Percentiles rank a stretch among this genome's conserved stretches.
Evolutionary conservation across 1,139 yeast species (phyloP).

Genomic region (Scheffersomyces parashehatae): DNA sequence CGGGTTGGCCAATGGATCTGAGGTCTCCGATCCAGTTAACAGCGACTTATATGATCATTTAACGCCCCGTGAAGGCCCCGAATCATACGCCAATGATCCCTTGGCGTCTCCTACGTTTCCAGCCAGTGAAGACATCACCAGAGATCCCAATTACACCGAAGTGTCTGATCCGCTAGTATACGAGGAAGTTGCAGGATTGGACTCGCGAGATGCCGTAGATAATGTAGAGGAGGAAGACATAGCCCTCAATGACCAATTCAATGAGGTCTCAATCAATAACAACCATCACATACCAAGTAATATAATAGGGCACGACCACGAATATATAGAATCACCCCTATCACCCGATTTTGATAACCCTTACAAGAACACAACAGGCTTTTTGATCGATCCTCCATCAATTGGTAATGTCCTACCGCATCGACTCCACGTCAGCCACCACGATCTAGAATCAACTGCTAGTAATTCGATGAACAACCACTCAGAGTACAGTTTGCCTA

Average conservation of each 20-base stretch:
- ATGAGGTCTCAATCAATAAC: too few species aligned
- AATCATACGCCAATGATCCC: not conserved
- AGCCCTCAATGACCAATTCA: too few species aligned
- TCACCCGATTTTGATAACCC: slow-evolving; percentile 1
- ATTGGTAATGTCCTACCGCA: not conserved
- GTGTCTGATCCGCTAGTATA: slow-evolving; percentile 7
- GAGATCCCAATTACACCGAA: slow-evolving; percentile 6
- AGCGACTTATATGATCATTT: not conserved
- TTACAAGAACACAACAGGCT: not conserved
- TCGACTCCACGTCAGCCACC: not conserved
- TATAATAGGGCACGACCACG: slow-evolving; percentile 1
- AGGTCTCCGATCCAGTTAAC: not conserved
- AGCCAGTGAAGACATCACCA: slow-evolving; percentile 5
- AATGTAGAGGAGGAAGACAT: too few species aligned
- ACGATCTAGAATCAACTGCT: slow-evolving; percentile 1
- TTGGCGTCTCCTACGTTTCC: too few species aligned
- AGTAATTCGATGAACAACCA: slow-evolving; percentile 2
- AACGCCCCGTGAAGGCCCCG: not conserved
- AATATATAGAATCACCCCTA: not conserved
- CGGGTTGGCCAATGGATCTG: not conserved
- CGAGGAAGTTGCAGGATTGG: not conserved
- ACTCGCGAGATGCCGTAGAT: too few species aligned
- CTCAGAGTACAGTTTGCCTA: not conserved
- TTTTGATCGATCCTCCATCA: not conserved
- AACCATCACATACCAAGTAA: too few species aligned